Evolutionary conservation across 176 grass and related monocot genomes (phyloP).

Genomic region (Oryza brachyantha): DNA sequence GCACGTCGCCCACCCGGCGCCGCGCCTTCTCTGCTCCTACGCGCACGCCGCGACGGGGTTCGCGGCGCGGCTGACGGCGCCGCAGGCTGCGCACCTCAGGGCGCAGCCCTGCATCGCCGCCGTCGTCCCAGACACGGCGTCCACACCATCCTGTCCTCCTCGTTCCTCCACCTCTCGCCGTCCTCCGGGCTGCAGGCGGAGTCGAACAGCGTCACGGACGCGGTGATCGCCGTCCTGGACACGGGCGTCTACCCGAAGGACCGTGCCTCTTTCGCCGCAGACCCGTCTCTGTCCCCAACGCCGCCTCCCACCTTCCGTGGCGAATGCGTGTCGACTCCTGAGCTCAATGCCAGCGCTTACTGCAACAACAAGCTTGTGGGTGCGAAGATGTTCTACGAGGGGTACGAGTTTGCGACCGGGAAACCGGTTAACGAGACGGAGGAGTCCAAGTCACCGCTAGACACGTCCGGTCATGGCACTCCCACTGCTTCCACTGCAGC

Average conservation of each 20-base stretch:
- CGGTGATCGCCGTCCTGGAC: conserved; percentile 23
- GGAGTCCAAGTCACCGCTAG: conserved; percentile 47
- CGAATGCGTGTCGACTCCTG: neutral
- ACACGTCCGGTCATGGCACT: conserved; percentile 47
- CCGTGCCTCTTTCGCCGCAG: conserved; percentile 17
- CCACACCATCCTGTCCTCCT: conserved; percentile 43
- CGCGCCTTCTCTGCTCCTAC: conserved; percentile 31
- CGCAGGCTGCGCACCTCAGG: conserved; percentile 40
- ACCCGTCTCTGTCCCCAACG: neutral
- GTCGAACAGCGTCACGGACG: conserved; percentile 28
- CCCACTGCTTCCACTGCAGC: conserved; percentile 49
- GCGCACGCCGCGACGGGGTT: conserved; percentile 31
- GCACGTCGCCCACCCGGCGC: neutral
- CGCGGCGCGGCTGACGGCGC: conserved; percentile 33
- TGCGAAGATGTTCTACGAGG: conserved; percentile 9
- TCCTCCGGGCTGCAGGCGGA: conserved; percentile 27
- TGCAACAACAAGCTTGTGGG: conserved; percentile 56
- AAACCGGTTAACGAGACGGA: neutral
- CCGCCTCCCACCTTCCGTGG: conserved; percentile 21
- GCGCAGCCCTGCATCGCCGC: conserved; percentile 31
- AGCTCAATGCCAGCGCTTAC: conserved; percentile 13
- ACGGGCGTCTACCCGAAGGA: conserved; percentile 19
- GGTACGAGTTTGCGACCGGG: neutral
- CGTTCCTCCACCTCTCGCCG: conserved; percentile 51
- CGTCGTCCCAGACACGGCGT: conserved; percentile 29